Percentiles rank a stretch among this genome's conserved stretches.
Evolutionary conservation across 2,329 filamentous ascomycete species (phyloP).

Genomic region (Colletotrichum siamense): DNA sequence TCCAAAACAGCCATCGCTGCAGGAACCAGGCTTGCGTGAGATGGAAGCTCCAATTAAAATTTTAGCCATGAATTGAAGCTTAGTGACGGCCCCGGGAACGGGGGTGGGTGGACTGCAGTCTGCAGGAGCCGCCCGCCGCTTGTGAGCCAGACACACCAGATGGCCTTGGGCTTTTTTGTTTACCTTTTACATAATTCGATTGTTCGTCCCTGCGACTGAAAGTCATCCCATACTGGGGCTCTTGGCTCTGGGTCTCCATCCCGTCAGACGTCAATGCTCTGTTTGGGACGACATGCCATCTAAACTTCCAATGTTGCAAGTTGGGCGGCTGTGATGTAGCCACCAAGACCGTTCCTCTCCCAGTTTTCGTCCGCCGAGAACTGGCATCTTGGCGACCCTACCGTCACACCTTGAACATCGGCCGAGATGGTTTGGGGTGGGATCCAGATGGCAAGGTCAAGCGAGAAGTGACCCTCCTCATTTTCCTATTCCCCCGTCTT

Average conservation of each 20-base stretch:
- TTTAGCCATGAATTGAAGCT: slow-evolving; percentile 13
- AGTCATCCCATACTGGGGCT: background rate
- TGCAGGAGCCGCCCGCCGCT: background rate
- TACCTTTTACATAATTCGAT: background rate
- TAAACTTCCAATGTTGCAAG: slow-evolving; percentile 8
- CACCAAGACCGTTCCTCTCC: background rate
- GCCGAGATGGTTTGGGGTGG: background rate
- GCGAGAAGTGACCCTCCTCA: background rate
- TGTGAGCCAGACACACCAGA: background rate
- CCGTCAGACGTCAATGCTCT: background rate
- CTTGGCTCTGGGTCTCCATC: background rate
- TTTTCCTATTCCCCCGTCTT: background rate
- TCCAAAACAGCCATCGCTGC: slow-evolving; percentile 8
- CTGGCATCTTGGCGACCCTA: background rate
- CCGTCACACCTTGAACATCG: background rate
- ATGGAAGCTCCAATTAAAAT: background rate
- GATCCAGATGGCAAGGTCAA: background rate
- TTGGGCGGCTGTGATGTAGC: background rate
- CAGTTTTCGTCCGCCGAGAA: background rate
- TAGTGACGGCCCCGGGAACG: background rate
- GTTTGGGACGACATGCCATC: background rate
- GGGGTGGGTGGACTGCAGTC: background rate
- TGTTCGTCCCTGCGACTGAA: background rate
- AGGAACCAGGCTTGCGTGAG: background rate
- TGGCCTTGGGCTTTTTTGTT: background rate